Evolutionary conservation across 1,139 yeast genomes (phyloP).

Genomic region (Scheffersomyces quercinus): DNA sequence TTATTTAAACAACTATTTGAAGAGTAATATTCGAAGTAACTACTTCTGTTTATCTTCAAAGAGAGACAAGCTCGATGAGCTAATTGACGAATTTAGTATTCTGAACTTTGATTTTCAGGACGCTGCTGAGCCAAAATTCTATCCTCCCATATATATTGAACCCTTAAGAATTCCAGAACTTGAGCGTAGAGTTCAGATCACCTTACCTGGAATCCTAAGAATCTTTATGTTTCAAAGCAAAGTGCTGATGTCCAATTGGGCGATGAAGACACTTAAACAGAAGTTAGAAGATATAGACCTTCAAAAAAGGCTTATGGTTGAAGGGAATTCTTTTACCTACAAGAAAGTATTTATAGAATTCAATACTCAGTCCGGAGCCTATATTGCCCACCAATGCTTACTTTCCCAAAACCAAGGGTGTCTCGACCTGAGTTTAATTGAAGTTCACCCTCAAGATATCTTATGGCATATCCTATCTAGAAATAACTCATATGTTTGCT

Average conservation of each 20-base stretch:
- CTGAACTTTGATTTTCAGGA: not conserved
- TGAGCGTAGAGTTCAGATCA: slow-evolving; percentile 23
- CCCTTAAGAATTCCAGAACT: slow-evolving; percentile 24
- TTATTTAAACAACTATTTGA: slow-evolving; percentile 16
- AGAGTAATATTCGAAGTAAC: slow-evolving; percentile 3
- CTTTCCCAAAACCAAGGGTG: slow-evolving; percentile 43
- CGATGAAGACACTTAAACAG: slow-evolving; percentile 19
- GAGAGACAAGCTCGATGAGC: not conserved
- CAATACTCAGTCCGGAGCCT: slow-evolving; percentile 46
- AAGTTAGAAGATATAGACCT: slow-evolving; percentile 20
- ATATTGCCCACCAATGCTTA: slow-evolving; percentile 56
- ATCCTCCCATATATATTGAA: slow-evolving; percentile 34
- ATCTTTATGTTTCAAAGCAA: slow-evolving; percentile 21
- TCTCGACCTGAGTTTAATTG: slow-evolving; percentile 45
- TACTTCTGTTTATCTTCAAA: not conserved
- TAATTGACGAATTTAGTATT: not conserved
- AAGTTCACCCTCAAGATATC: slow-evolving; percentile 57
- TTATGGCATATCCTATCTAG: slow-evolving; percentile 56
- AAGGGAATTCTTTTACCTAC: slow-evolving; percentile 20
- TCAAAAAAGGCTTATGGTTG: slow-evolving; percentile 19
- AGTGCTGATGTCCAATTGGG: slow-evolving; percentile 29
- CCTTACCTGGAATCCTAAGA: slow-evolving; percentile 35
- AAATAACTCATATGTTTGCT: slow-evolving; percentile 29
- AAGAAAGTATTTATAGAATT: slow-evolving; percentile 58
- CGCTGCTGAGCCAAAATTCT: slow-evolving; percentile 20